Conservation (phyloP, 1,139 yeast species). For the Diutina sp. region DNA sequence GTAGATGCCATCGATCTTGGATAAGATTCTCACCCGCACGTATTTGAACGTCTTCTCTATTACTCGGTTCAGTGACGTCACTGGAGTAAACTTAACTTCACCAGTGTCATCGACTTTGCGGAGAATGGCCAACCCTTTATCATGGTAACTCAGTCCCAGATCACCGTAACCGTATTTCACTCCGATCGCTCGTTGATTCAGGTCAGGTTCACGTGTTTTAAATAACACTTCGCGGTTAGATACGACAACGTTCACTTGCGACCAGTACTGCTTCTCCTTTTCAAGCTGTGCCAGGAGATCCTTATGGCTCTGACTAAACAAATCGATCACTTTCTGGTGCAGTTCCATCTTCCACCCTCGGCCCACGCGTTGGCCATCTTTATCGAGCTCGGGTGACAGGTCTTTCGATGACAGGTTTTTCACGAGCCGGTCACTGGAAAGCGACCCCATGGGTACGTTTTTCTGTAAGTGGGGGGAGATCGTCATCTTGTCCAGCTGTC, state of each 20-base stretch:
- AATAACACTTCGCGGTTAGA: slow-evolving; percentile 60
- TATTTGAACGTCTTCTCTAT: slow-evolving; percentile 22
- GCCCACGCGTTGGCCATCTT: slow-evolving; percentile 35
- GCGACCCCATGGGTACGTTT: slow-evolving; percentile 67
- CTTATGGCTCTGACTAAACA: slow-evolving; percentile 38
- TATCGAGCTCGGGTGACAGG: slow-evolving; percentile 7
- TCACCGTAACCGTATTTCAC: slow-evolving; percentile 87
- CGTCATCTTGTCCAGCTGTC: slow-evolving; percentile 73
- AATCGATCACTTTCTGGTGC: slow-evolving; percentile 38
- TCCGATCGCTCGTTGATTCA: slow-evolving; percentile 43
- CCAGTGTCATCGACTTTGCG: slow-evolving; percentile 26
- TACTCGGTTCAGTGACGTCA: slow-evolving; percentile 6
- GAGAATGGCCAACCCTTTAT: slow-evolving; percentile 64
- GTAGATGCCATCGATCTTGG: slow-evolving; percentile 39
- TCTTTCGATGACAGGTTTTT: slow-evolving; percentile 21
- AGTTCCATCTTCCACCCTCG: slow-evolving; percentile 84
- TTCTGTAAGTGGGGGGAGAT: slow-evolving; percentile 82
- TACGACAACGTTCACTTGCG: slow-evolving; percentile 34
- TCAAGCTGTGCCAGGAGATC: slow-evolving; percentile 41
- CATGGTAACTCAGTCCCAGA: slow-evolving; percentile 68
- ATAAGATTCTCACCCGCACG: slow-evolving; percentile 40
- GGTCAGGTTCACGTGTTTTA: slow-evolving; percentile 44
- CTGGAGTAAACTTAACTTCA: slow-evolving; percentile 21
- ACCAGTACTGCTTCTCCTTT: slow-evolving; percentile 70
- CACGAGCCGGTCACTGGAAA: slow-evolving; percentile 62